Percentiles rank a stretch among this genome's conserved stretches.
These are phyloP conservation scores for Euphrasia arctica DNA, from an alignment of 305 asterid species.

Conservation along the genomic window DNA sequence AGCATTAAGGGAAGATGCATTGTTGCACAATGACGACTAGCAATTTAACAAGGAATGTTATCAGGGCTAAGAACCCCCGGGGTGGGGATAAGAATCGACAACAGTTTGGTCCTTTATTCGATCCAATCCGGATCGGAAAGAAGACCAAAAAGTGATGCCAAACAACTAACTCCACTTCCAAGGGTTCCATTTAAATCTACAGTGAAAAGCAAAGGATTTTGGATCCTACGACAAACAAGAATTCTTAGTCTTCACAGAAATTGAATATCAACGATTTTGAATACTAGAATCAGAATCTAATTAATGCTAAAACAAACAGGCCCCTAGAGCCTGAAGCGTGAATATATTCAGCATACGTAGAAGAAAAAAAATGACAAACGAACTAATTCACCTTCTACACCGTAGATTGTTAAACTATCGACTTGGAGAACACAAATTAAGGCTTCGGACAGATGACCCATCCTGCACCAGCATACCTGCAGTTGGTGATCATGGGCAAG, in stretches of 20 bases:
- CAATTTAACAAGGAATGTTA: slow-evolving; percentile 14
- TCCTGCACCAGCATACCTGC: slow-evolving; percentile 92
- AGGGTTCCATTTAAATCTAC: too few species aligned
- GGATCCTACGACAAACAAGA: too few species aligned
- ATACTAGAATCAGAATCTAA: too few species aligned
- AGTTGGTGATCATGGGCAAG: slow-evolving; percentile 5
- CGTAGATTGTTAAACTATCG: slow-evolving; percentile 66
- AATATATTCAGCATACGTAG: slow-evolving; percentile 2
- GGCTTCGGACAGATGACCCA: slow-evolving; percentile 73
- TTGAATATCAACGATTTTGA: too few species aligned
- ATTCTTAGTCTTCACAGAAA: too few species aligned
- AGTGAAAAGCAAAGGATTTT: too few species aligned
- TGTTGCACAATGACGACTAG: slow-evolving; percentile 3
- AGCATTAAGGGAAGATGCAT: slow-evolving; percentile 23
- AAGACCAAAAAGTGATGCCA: slow-evolving; percentile 10
- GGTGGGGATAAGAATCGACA: too few species aligned
- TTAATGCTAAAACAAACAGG: too few species aligned
- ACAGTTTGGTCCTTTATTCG: too few species aligned
- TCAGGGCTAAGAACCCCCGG: too few species aligned
- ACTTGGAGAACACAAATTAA: slow-evolving; percentile 76
- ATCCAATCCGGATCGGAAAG: too few species aligned
- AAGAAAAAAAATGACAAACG: slow-evolving; percentile 15
- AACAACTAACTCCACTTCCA: slow-evolving; percentile 1
- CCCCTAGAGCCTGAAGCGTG: slow-evolving; percentile 1
- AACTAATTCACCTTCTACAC: slow-evolving; percentile 53